These are phyloP conservation scores for Paramyrothecium roridum DNA, from an alignment of 2,329 filamentous ascomycete species.

Conservation along the genomic window DNA sequence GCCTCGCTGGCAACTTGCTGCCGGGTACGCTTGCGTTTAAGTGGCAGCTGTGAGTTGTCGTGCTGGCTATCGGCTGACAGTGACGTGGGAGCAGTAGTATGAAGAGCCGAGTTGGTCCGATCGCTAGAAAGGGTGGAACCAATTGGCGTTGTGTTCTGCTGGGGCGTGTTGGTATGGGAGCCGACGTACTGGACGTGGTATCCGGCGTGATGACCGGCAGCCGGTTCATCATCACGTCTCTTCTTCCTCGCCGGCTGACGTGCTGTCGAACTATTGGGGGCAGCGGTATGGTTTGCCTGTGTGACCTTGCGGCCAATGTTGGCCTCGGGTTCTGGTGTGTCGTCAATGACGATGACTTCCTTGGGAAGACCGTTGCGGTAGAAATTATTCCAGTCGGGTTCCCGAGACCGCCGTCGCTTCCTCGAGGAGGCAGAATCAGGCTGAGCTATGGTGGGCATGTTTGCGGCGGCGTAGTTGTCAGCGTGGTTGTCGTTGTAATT, in stretches of 20 bases:
- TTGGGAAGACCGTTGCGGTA: slow-evolving; percentile 81
- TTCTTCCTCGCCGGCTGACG: slow-evolving; percentile 68
- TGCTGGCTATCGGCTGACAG: slow-evolving; percentile 60
- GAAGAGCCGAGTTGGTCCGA: slow-evolving; percentile 73
- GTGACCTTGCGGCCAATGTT: slow-evolving; percentile 37
- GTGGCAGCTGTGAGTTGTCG: slow-evolving; percentile 66
- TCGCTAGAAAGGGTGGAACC: slow-evolving; percentile 77
- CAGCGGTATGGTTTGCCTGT: slow-evolving; percentile 27
- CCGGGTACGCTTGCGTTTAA: slow-evolving; percentile 86
- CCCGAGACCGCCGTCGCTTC: slow-evolving; percentile 57
- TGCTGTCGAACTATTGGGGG: slow-evolving; percentile 20
- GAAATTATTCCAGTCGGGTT: slow-evolving; percentile 76
- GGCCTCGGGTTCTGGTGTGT: slow-evolving; percentile 59
- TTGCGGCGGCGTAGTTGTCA: slow-evolving; percentile 4
- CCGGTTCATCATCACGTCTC: slow-evolving; percentile 59
- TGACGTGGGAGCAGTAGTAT: slow-evolving; percentile 88
- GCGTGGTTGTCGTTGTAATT: slow-evolving; percentile 6
- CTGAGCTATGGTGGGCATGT: slow-evolving; percentile 24
- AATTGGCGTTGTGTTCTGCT: slow-evolving; percentile 62
- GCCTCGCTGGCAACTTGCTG: slow-evolving; percentile 80
- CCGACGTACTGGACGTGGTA: slow-evolving; percentile 70
- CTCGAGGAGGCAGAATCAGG: slow-evolving; percentile 28
- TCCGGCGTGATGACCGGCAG: slow-evolving; percentile 53
- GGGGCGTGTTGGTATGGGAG: slow-evolving; percentile 71
- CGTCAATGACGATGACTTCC: slow-evolving; percentile 82